Evolutionary conservation across 1,284 basidiomycete species (phyloP), one percentile per base, ranked within the genome.

Genomic region (Termitomyces sp.): DNA sequence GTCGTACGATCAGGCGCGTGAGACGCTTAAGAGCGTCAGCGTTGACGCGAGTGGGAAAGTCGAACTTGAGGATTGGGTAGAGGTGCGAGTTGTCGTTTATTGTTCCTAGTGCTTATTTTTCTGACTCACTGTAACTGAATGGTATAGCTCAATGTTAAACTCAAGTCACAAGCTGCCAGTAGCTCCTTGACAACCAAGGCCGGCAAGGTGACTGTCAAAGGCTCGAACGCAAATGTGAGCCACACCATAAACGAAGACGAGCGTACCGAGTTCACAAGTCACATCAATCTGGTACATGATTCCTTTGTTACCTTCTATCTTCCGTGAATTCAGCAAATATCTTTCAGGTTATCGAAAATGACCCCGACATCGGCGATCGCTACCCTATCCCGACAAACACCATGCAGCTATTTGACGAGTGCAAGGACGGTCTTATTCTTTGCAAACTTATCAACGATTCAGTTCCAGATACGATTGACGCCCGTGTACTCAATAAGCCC

Each of bases 221-320:
- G 96, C 42, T 92, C 93, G 2, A 97, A 94, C 63, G 91, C 91
- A 47, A 98, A 95, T 69, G 91, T 93, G 54, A 93, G 91, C 71
- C 96, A 99, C 75, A 97, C 96, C 39, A 91, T 99, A 73, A 97
- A 98, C 73, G 93, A 98, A 69, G 96, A 99, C 69, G 96, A 99
- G 69, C 81, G 93, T 53, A 78, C 83, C 40, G 95, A 97, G 66
- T 99, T 99, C 73, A 99, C 96, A 24, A 90, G 93, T 66, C 96
- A 99, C 72, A 98, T 99, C 74, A 99, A 99, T 69, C 76, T 80
- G 54, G 93, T 93, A 64, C 62, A 68, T 60, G 24, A 16, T 35
- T 46, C 52, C 21, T 42, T n/a, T 3, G 28, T 33, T 33, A 13
- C 24, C 18, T 54, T 18, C 16, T 35, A 37, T 51, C 58, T 30